Percentiles rank a stretch among this genome's conserved stretches.
phyloP scores from a whole-genome alignment of 2,329 filamentous ascomycete species.

The Cladophialophora yegresii region DNA sequence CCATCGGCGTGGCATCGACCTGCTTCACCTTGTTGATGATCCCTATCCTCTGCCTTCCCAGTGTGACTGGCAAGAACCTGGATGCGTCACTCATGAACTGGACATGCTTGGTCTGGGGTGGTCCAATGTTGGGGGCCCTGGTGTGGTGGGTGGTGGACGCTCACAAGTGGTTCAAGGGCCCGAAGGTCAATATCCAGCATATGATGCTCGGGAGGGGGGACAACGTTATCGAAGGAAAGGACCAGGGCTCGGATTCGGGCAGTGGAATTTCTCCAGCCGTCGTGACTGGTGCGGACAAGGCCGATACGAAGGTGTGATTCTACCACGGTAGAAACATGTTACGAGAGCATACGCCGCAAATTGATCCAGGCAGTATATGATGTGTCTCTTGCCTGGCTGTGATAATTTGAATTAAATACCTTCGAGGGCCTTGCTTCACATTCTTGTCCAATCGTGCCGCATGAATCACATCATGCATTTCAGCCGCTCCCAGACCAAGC shows the following conservation, averaged over 20 bases:
- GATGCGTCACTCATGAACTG: slow-evolving; percentile 59
- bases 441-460: not conserved
- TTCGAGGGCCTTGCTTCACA: not conserved
- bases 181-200: slow-evolving; percentile 40
- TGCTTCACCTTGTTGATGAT: slow-evolving; percentile 67
- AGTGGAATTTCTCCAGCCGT: slow-evolving; percentile 13
- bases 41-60: slow-evolving; percentile 67
- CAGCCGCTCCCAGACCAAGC: not conserved
- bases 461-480: not conserved
- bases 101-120: slow-evolving; percentile 41
- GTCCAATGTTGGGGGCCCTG: slow-evolving; percentile 39
- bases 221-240: slow-evolving; percentile 43
- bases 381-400: not conserved
- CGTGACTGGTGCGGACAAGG: slow-evolving; percentile 17
- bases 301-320: slow-evolving; percentile 13
- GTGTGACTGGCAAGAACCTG: slow-evolving; percentile 58
- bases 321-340: not conserved
- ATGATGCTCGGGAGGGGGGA: slow-evolving; percentile 48
- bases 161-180: slow-evolving; percentile 43
- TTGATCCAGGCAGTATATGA: not conserved
- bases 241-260: slow-evolving; percentile 27
- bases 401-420: not conserved
- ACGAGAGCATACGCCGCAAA: not conserved
- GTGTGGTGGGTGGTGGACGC: slow-evolving; percentile 40
- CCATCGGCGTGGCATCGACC: slow-evolving; percentile 59